phyloP scores from a whole-genome alignment of 2,329 filamentous ascomycete genomes.

The Dactylellina sp. region DNA sequence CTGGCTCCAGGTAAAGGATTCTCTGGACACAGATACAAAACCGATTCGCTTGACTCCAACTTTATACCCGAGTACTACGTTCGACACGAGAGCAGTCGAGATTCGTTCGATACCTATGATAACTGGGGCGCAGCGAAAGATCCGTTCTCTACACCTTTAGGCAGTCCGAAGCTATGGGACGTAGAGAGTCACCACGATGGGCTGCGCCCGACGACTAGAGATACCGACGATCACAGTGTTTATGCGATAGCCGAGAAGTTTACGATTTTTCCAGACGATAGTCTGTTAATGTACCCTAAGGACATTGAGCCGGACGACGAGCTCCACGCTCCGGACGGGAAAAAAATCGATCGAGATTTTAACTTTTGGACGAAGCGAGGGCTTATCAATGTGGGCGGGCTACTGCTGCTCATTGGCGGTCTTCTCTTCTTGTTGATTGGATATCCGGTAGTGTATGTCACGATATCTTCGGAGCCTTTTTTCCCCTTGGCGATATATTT shows the following conservation, averaged over 20 bases:
- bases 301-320: conserved; percentile 80
- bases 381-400: conserved; percentile 73
- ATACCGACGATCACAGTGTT: conserved; percentile 70
- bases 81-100: conserved; percentile 36
- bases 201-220: conserved; percentile 72
- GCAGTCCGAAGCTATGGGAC: conserved; percentile 45
- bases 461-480: not conserved
- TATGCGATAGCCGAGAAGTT: conserved; percentile 80
- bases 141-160: conserved; percentile 49
- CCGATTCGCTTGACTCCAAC: conserved; percentile 32
- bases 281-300: conserved; percentile 75
- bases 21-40: conserved; percentile 38
- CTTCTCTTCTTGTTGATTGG: conserved; percentile 75
- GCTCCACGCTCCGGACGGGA: conserved; percentile 77
- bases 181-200: conserved; percentile 25
- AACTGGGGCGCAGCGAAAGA: conserved; percentile 24
- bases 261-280: conserved; percentile 76
- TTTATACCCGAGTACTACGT: conserved; percentile 44
- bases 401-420: conserved; percentile 72
- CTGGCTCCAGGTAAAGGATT: conserved; percentile 40
- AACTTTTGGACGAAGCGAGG: conserved; percentile 75
- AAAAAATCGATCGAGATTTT: conserved; percentile 72
- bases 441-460: conserved; percentile 75
- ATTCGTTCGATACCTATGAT: conserved; percentile 45
- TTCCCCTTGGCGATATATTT: too few species aligned